Conservation (phyloP, 352 stramenopile genomes). For the Pythium vanterpoolii region DNA sequence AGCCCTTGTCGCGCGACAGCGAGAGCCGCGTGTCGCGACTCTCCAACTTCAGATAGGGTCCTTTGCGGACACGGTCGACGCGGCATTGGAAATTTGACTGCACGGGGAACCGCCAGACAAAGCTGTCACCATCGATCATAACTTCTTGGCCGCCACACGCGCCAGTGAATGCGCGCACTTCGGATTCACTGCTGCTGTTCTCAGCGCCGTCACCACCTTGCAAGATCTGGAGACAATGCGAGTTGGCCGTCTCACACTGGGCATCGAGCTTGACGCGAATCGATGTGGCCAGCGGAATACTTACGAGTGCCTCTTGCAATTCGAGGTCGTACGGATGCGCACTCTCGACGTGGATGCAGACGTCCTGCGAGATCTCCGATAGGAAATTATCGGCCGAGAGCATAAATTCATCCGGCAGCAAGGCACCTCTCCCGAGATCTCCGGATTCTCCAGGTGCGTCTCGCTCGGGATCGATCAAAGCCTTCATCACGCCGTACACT, state of each 20-base stretch:
- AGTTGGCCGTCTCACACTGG: slow-evolving; percentile 79
- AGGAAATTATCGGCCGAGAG: slow-evolving; percentile 87
- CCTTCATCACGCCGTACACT: slow-evolving; percentile 84
- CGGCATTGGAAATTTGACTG: slow-evolving; percentile 89
- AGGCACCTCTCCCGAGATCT: slow-evolving; percentile 1
- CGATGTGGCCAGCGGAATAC: slow-evolving; percentile 75
- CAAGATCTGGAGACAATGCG: slow-evolving; percentile 86
- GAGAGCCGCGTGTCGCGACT: slow-evolving; percentile 79
- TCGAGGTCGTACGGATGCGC: slow-evolving; percentile 80
- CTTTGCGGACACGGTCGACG: slow-evolving; percentile 81
- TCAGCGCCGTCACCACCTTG: slow-evolving; percentile 58
- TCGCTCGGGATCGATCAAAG: slow-evolving; percentile 59
- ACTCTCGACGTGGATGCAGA: slow-evolving; percentile 78
- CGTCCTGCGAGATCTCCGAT: slow-evolving; percentile 78
- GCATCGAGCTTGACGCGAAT: slow-evolving; percentile 77
- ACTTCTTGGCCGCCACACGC: slow-evolving; percentile 80
- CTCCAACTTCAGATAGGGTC: slow-evolving; percentile 88
- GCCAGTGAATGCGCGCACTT: slow-evolving; percentile 83
- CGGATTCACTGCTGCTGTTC: slow-evolving; percentile 53
- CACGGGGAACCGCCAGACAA: slow-evolving; percentile 85
- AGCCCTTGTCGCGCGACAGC: slow-evolving; percentile 84
- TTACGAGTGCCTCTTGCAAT: slow-evolving; percentile 75
- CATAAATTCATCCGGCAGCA: slow-evolving; percentile 83
- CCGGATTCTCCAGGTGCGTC: slow-evolving; percentile 11
- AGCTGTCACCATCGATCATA: slow-evolving; percentile 83